Evolutionary conservation across 2,329 filamentous ascomycete species (phyloP).

Genomic region (Paradendryphiella salina): DNA sequence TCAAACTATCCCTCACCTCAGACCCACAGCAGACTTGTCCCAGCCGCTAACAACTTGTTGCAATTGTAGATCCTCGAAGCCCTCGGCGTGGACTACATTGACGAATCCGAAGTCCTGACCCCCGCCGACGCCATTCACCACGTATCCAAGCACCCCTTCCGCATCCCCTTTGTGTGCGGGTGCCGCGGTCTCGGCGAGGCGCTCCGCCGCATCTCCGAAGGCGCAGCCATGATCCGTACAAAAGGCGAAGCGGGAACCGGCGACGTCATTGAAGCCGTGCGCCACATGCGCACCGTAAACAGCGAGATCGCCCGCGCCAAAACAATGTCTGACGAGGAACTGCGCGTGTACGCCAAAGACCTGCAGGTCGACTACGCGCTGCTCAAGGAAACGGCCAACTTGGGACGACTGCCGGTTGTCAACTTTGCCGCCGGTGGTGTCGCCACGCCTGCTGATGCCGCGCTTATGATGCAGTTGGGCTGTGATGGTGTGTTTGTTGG

Average conservation of each 20-base stretch:
- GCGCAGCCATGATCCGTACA: conserved; percentile 97
- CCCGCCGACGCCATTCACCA: conserved; percentile 89
- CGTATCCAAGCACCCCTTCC: conserved; percentile 84
- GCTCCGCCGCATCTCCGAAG: conserved; percentile 84
- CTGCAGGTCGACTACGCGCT: conserved; percentile 77
- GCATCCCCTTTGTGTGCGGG: conserved; percentile 91
- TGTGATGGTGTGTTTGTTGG: conserved; percentile 98
- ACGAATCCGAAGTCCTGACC: conserved; percentile 96
- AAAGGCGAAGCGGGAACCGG: conserved; percentile 98
- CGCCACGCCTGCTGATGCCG: conserved; percentile 97
- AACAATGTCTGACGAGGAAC: conserved; percentile 67
- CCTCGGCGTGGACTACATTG: conserved; percentile 94
- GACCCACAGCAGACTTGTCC: too few species aligned
- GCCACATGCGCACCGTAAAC: conserved; percentile 92
- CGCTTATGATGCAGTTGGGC: conserved; percentile 98
- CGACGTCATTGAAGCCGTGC: conserved; percentile 94
- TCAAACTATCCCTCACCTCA: background rate
- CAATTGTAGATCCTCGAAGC: conserved; percentile 85
- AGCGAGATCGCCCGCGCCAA: conserved; percentile 75
- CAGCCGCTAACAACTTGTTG: too few species aligned
- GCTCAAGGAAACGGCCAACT: conserved; percentile 81
- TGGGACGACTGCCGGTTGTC: conserved; percentile 88
- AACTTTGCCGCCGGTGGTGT: conserved; percentile 99
- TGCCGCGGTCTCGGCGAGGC: conserved; percentile 95
- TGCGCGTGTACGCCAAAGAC: conserved; percentile 79